phyloP scores from a whole-genome alignment of 306 rosid genomes.

The Prunus armeniaca region DNA sequence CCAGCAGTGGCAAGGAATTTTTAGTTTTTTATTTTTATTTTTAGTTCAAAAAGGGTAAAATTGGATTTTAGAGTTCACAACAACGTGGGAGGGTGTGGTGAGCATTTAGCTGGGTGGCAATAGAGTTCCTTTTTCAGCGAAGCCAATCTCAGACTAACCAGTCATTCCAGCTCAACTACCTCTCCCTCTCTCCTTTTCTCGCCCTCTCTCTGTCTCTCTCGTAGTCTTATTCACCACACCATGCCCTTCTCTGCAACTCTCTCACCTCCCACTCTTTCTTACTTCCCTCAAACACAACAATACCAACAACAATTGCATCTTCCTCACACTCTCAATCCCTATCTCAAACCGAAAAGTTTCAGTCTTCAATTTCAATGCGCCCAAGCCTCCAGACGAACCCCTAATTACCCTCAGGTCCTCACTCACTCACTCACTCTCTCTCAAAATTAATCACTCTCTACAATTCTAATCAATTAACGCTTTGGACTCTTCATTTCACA shows the following conservation, averaged over 20 bases:
- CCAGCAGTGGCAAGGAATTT: no score
- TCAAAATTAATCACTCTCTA: not conserved
- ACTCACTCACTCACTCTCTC: not conserved
- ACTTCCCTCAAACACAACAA: conserved; percentile 10
- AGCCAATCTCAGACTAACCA: not conserved
- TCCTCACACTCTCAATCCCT: not conserved
- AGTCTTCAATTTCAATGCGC: conserved; percentile 23
- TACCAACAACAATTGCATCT: not conserved
- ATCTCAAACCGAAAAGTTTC: conserved; percentile 14
- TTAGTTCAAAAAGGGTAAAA: not conserved
- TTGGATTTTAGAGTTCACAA: not conserved
- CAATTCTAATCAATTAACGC: not conserved
- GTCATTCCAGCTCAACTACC: not conserved
- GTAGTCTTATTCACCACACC: not conserved
- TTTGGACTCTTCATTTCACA: conserved; percentile 19
- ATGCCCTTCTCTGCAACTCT: conserved; percentile 40
- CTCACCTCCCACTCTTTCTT: conserved; percentile 1
- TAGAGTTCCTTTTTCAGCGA: not conserved
- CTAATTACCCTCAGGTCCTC: conserved; percentile 46
- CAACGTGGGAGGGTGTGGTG: not conserved
- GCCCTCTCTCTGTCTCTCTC: not conserved
- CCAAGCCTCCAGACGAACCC: conserved; percentile 41
- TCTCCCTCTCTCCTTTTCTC: not conserved
- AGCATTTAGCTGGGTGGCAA: not conserved
- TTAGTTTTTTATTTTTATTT: no score